phyloP scores from a whole-genome alignment of 345 rosid species.

The Arabis hirsuta region DNA sequence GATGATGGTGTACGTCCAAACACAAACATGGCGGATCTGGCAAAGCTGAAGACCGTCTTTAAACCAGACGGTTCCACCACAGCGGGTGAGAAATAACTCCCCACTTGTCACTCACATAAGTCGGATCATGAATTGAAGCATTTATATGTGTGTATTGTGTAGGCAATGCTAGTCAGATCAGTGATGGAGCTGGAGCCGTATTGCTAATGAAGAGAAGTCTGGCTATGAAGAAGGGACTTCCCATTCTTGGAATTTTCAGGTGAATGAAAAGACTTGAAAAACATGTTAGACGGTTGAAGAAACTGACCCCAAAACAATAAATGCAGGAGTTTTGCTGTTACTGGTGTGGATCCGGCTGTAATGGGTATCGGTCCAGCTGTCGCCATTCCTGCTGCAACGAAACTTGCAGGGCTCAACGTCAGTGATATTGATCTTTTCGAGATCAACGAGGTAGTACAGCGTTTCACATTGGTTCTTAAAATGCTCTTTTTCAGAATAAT shows the following conservation, averaged over 20 bases:
- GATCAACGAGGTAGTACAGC: constrained; percentile 79
- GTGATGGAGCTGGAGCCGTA: constrained; percentile 98
- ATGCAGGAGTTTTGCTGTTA: constrained; percentile 90
- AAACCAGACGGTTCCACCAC: constrained; percentile 84
- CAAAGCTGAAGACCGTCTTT: constrained; percentile 86
- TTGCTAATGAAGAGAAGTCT: constrained; percentile 87
- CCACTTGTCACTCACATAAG: constrained; percentile 7
- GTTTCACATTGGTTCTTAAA: not conserved
- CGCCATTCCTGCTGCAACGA: constrained; percentile 93
- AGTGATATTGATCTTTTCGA: constrained; percentile 78
- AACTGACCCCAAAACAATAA: constrained; percentile 1
- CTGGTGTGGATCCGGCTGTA: constrained; percentile 94
- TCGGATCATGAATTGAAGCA: not conserved
- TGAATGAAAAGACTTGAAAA: constrained; percentile 26
- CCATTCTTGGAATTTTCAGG: constrained; percentile 95
- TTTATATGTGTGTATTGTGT: constrained; percentile 18
- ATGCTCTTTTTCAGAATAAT: not conserved
- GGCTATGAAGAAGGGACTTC: constrained; percentile 85
- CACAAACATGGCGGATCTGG: constrained; percentile 63
- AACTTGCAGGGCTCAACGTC: constrained; percentile 74
- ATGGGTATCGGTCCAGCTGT: constrained; percentile 95
- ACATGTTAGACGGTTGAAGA: not conserved
- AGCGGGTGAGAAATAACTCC: constrained; percentile 62
- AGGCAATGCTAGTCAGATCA: constrained; percentile 98
- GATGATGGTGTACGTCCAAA: constrained; percentile 91